Base-by-base conservation (phyloP, 2,329 filamentous ascomycete genomes). In the Talaromyces sp. region DNA sequence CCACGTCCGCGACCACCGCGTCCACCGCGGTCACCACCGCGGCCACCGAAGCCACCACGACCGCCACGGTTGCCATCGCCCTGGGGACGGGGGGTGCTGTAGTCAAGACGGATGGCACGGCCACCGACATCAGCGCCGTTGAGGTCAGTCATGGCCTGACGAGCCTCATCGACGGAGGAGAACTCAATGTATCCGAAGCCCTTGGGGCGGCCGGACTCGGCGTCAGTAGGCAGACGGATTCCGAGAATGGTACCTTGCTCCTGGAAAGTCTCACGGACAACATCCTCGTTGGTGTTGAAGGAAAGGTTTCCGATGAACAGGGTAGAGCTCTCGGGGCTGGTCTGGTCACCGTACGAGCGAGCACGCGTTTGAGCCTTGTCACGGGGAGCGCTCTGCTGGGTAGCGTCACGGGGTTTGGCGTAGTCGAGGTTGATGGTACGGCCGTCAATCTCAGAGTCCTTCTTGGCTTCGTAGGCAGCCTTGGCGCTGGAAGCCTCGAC, bases 131-230 rank as follows among this genome's bases (percentile, higher is more conserved):
- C 87, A 61, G 82, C 81, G 66, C 91, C 91, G 69, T 90, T 88
- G 75, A 91, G 83, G 61, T 82, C 80, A 69, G 89, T 83, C 69
- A 91, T 86, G 28, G 88, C 93, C 69, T 82, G 79, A 79, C 89
- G 90, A 70, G 93, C 91, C 70, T 96, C 92, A 31, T 96, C 92
- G 65, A 95, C 76, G 18, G 89, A 90, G 69, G 81, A 80, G 83
- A 94, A 96, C 73, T 89, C 88, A 66, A 96, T 89, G 75, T 97
- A 97, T 60, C 91, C 93, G 77, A 96, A 96, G 62, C 93, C 93
- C 88, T 96, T 96, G 74, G 89, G 88, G 69, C 87, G 86, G 67
- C 92, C 92, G 65, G 87, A 87, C 64, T 96, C 92, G 82, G 82
- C 87, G 76, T 97, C 91, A 63, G 93, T 96, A 57, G 93, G 93